Percentiles rank a stretch among this genome's conserved stretches.
Conservation (phyloP, 2,329 filamentous ascomycete genomes). For the Bipolaris bicolor region DNA sequence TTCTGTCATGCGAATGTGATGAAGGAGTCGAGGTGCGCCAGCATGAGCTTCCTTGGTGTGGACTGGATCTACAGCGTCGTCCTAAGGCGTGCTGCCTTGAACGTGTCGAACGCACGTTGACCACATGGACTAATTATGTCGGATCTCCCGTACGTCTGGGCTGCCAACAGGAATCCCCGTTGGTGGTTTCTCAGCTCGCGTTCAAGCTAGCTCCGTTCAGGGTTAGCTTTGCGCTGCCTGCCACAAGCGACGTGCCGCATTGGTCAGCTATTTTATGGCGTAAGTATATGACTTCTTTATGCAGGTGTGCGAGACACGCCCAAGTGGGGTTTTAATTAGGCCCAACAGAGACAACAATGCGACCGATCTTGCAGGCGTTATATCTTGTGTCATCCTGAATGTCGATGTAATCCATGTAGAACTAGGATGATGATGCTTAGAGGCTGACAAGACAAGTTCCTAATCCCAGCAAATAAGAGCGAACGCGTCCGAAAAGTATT, state of each 20-base stretch:
- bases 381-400: conserved; percentile 16
- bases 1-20: conserved; percentile 5
- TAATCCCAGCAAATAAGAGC: not conserved
- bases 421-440: not conserved
- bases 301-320: not conserved
- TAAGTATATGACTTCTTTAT: not conserved
- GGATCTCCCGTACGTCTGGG: conserved; percentile 25
- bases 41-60: conserved; percentile 16
- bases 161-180: conserved; percentile 9
- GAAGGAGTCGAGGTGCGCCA: conserved; percentile 1
- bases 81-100: conserved; percentile 28
- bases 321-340: conserved; percentile 7
- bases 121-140: conserved; percentile 38
- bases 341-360: conserved; percentile 10
- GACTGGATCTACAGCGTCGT: conserved; percentile 24
- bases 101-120: conserved; percentile 22
- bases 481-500: conserved; percentile 3
- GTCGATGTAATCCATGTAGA: conserved; percentile 2
- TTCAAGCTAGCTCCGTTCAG: conserved; percentile 16
- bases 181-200: conserved; percentile 11
- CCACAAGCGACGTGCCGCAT: not conserved
- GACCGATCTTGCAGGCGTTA: conserved; percentile 15
- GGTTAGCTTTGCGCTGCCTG: conserved; percentile 9
- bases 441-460: not conserved
- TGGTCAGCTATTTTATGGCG: not conserved